Evolutionary conservation across 305 asterid genomes (phyloP).

Genomic region (Fraxinus baroniana): DNA sequence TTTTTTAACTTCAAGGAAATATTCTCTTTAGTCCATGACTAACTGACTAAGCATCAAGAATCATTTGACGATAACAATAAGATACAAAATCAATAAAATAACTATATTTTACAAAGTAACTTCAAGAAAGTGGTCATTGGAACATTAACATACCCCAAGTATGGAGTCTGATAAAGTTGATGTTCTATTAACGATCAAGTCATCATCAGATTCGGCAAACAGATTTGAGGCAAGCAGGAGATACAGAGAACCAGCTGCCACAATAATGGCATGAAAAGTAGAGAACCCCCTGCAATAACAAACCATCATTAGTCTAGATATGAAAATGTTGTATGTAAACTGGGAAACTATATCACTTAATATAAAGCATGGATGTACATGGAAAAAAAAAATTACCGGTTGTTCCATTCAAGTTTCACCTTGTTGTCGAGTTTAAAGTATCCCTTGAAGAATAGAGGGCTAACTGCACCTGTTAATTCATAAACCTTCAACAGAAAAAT

Average conservation of each 20-base stretch:
- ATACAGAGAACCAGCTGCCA: conserved; percentile 61
- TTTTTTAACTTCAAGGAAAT: neutral
- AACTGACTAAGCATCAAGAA: neutral
- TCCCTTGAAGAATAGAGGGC: conserved; percentile 51
- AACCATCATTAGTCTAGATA: neutral
- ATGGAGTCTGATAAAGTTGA: conserved; percentile 68
- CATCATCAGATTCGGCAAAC: conserved; percentile 50
- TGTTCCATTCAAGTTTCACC: conserved; percentile 76
- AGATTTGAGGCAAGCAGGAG: conserved; percentile 64
- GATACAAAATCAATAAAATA: neutral
- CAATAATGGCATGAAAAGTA: conserved; percentile 76
- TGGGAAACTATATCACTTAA: neutral
- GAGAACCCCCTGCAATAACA: conserved; percentile 73
- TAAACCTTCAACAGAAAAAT: conserved; percentile 60
- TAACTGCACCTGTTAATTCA: conserved; percentile 63
- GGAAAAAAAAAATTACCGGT: conserved; percentile 51
- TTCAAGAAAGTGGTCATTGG: neutral
- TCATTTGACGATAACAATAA: neutral
- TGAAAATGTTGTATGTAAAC: neutral
- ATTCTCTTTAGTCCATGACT: neutral
- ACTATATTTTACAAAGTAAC: neutral
- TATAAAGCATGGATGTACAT: neutral
- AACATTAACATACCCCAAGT: conserved; percentile 56
- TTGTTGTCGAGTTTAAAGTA: conserved; percentile 55
- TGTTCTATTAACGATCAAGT: conserved; percentile 46